A percentile compares a stretch with the other conserved stretches of the same genome.
phyloP scores from a whole-genome alignment of 2,329 filamentous ascomycete genomes.

The Aaosphaeria pasadenensis region DNA sequence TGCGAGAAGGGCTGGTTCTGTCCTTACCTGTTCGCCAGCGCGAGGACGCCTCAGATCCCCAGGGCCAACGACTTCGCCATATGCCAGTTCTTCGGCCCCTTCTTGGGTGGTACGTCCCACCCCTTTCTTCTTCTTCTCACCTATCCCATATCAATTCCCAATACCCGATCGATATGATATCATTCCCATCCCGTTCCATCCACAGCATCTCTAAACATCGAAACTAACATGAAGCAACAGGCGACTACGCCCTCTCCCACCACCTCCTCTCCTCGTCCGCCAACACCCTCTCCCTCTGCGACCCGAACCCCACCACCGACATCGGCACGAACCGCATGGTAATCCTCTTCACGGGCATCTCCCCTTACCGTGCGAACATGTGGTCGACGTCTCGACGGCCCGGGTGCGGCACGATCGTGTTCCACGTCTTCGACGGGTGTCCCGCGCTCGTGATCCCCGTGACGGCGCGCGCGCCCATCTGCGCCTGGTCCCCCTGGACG shows the following conservation, averaged over 20 bases:
- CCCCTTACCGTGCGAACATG: conserved; percentile 33
- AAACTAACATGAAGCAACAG: conserved; percentile 6
- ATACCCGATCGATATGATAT: not conserved
- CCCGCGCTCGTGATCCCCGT: conserved; percentile 37
- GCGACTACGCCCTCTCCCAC: conserved; percentile 36
- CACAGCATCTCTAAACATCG: not conserved
- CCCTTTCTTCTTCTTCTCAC: not conserved
- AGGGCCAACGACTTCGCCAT: conserved; percentile 34
- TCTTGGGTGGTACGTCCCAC: conserved; percentile 25
- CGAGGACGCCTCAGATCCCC: conserved; percentile 29
- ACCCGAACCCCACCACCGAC: conserved; percentile 23
- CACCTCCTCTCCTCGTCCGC: conserved; percentile 32
- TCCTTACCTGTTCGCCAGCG: conserved; percentile 35
- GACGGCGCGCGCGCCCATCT: conserved; percentile 21
- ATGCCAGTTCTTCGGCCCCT: conserved; percentile 37
- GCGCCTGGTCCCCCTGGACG: conserved; percentile 35
- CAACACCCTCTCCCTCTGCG: conserved; percentile 30
- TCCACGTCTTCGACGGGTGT: conserved; percentile 37
- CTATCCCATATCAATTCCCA: not conserved
- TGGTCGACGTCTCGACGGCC: conserved; percentile 38
- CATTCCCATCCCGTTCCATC: not conserved
- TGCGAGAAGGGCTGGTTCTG: conserved; percentile 40
- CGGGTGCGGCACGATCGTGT: conserved; percentile 34
- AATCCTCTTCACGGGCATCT: conserved; percentile 37
- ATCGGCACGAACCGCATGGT: conserved; percentile 34